Evolutionary conservation across 352 stramenopile genomes (phyloP).

Genomic region (Phytophthora pseudosyringae): DNA sequence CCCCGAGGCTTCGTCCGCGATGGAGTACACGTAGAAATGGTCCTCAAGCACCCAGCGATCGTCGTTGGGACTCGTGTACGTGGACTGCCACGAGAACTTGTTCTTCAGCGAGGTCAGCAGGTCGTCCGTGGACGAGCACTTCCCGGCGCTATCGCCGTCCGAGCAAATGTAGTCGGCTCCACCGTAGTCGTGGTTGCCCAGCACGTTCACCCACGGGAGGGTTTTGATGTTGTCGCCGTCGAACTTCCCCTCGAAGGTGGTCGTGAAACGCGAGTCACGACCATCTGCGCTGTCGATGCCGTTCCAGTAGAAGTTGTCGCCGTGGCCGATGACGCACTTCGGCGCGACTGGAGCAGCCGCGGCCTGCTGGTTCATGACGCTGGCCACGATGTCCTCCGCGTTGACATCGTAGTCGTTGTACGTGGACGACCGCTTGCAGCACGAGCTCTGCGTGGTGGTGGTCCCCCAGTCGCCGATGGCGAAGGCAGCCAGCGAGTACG

Average conservation of each 20-base stretch:
- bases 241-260: constrained; percentile 1
- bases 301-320: too few relatives aligned
- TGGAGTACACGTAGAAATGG: constrained; percentile 56
- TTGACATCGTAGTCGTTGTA: constrained; percentile 68
- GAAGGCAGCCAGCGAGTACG: constrained; percentile 59
- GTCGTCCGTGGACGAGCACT: constrained; percentile 34
- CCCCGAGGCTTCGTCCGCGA: constrained; percentile 38
- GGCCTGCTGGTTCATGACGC: constrained; percentile 62
- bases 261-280: too few relatives aligned
- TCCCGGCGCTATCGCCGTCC: neutral
- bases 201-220: constrained; percentile 65
- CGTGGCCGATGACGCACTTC: constrained; percentile 60
- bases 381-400: constrained; percentile 61
- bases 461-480: constrained; percentile 78
- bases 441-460: constrained; percentile 61
- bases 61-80: constrained; percentile 57
- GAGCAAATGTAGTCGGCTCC: constrained; percentile 60
- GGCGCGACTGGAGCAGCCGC: constrained; percentile 44
- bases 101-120: constrained; percentile 33
- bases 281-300: too few relatives aligned
- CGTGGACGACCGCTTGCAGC: constrained; percentile 55
- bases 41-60: constrained; percentile 57
- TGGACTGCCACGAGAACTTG: constrained; percentile 56
- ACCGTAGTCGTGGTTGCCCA: constrained; percentile 74
- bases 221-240: constrained; percentile 48